Evolutionary conservation across 352 stramenopile species (phyloP).

Genomic region (Globisporangium canariense): DNA sequence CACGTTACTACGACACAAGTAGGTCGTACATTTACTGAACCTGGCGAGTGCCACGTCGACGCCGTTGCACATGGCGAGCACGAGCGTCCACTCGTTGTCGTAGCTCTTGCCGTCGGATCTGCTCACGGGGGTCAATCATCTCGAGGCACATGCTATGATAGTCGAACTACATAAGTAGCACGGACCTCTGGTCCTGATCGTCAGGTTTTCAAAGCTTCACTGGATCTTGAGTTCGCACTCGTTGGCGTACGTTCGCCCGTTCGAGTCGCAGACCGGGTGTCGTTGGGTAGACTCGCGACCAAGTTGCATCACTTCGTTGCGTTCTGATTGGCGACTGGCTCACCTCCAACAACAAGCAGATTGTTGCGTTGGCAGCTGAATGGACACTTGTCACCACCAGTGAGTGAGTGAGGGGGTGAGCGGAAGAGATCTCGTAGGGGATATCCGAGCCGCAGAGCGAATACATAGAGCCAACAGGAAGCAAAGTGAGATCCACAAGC

Average conservation of each 20-base stretch:
- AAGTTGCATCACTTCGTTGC: too few species aligned
- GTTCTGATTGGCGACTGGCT: too few species aligned
- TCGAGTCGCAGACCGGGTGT: neutral
- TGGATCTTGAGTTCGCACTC: neutral
- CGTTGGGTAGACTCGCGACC: too few species aligned
- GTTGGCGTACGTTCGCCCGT: neutral
- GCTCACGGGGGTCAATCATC: neutral
- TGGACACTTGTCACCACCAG: too few species aligned
- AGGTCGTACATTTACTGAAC: neutral
- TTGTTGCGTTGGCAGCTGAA: too few species aligned
- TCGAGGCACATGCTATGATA: neutral
- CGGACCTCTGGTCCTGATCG: neutral
- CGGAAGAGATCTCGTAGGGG: too few species aligned
- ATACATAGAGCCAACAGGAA: too few species aligned
- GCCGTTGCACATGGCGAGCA: slow-evolving; percentile 4
- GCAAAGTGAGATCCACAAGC: too few species aligned
- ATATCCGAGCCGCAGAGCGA: too few species aligned
- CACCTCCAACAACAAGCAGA: too few species aligned
- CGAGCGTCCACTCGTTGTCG: slow-evolving; percentile 1
- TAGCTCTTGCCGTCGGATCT: neutral
- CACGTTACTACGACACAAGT: neutral
- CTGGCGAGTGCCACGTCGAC: neutral
- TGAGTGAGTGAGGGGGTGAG: too few species aligned
- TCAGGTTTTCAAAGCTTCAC: neutral
- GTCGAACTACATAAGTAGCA: neutral